Evolutionary conservation across 345 rosid genomes (phyloP).

Genomic region (Trapa bicornis): DNA sequence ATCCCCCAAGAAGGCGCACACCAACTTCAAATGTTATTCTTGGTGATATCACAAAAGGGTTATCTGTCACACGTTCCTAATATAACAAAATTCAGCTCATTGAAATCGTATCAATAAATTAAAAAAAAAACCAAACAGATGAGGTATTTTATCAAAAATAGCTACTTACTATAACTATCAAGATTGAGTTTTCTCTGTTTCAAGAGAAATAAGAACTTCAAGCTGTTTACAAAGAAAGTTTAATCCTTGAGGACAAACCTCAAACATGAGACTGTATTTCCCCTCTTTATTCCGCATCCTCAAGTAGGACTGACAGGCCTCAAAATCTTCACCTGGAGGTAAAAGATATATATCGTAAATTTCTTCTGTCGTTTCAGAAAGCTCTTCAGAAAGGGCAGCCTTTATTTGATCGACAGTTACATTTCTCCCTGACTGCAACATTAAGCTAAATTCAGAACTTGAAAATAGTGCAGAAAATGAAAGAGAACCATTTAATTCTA

Average conservation of each 20-base stretch:
- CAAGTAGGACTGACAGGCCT: slow-evolving; percentile 88
- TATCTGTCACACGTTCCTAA: slow-evolving; percentile 95
- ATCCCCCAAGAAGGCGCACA: slow-evolving; percentile 97
- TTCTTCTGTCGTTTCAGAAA: slow-evolving; percentile 66
- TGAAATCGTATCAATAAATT: neutral
- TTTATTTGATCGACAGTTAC: slow-evolving; percentile 59
- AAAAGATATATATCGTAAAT: slow-evolving; percentile 92
- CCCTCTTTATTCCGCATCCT: slow-evolving; percentile 99
- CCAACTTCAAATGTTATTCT: slow-evolving; percentile 97
- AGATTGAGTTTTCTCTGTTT: neutral
- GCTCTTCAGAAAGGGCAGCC: slow-evolving; percentile 51
- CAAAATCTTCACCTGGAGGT: slow-evolving; percentile 99
- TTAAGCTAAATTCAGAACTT: slow-evolving; percentile 16
- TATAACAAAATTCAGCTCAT: slow-evolving; percentile 7
- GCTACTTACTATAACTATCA: neutral
- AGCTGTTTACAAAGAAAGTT: slow-evolving; percentile 1
- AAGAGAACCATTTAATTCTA: slow-evolving; percentile 1
- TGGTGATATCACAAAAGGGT: slow-evolving; percentile 97
- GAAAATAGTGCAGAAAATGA: slow-evolving; percentile 10
- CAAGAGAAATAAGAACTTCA: slow-evolving; percentile 1
- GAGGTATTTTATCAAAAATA: neutral
- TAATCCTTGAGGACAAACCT: slow-evolving; percentile 40
- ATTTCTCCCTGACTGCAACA: slow-evolving; percentile 64
- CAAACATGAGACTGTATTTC: slow-evolving; percentile 98
- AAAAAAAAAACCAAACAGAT: neutral